Evolutionary conservation across 129 eudicot species (phyloP), one percentile per base, ranked within the genome.

Genomic region (Cynara cardunculus): DNA sequence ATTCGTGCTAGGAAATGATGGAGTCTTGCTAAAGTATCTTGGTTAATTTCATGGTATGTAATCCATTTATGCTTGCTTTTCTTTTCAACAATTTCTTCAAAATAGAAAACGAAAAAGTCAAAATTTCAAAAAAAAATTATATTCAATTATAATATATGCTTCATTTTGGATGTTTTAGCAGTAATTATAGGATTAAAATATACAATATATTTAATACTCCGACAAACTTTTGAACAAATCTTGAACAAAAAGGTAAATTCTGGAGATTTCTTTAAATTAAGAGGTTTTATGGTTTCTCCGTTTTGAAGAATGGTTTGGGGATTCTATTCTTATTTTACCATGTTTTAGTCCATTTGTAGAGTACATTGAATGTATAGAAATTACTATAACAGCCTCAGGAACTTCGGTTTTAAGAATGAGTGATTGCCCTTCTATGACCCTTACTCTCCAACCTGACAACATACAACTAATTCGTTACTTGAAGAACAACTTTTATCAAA

Each of bases 1-100:
- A 18, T 96, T 96, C 66, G 99, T 96, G 85, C 92, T 96, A 44
- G 99, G 99, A 72, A 96, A 96, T 79, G 99, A 96, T 69, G 99
- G 99, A 24, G 98, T 96, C 73, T 86, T 96, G 89, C 91, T 96
- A 7, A 90, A 94, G 78, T 96, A 91, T 90, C 93, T 96, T 65
- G 99, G 99, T 80, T 96, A 82, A 90, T 71, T 80, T 69, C 72
- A 75, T 69, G 78, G 78, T 78, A 78, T 84, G 91, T 87, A 89
- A 12, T 69, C 22, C 5, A 26, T 37, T 19, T 6, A 37, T 28
- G 61, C 77, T 77, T 56, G 39, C 22, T 18, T 74, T 24, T 21
- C 32, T 34, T 37, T 19, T 30, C 59, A 35, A 4, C 41, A 24
- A 24, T 39, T 18, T 73, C 65, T 59, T 73, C 3, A 16, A 11